These are phyloP conservation scores for Dendrobium officinale DNA, from an alignment of 106 monocot genomes.

Conservation along the genomic window DNA sequence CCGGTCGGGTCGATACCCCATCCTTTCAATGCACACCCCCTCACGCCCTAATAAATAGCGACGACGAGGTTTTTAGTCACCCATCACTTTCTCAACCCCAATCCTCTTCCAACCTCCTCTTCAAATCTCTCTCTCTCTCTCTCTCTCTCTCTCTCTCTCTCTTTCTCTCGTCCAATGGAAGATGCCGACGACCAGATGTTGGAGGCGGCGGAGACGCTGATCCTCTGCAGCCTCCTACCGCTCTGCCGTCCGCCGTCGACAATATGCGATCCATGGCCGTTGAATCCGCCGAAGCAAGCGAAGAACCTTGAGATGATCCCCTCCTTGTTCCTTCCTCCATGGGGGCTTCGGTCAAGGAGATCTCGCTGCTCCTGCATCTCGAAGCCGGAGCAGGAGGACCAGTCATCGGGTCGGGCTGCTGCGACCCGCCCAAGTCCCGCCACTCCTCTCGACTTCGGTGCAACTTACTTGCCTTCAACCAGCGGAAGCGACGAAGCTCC, in stretches of 20 bases:
- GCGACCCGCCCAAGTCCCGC: background rate
- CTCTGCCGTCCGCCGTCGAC: background rate
- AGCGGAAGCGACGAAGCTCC: slow-evolving; percentile 1
- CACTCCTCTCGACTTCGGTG: slow-evolving; percentile 2
- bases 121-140: background rate
- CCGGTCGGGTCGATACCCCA: background rate
- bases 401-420: background rate
- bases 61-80: background rate
- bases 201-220: slow-evolving; percentile 6
- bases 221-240: background rate
- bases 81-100: background rate
- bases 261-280: background rate
- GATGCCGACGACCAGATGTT: background rate
- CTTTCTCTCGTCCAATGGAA: background rate
- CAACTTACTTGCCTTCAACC: background rate
- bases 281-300: background rate
- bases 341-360: slow-evolving; percentile 1
- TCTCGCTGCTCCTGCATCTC: slow-evolving; percentile 1
- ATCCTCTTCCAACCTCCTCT: background rate
- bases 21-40: background rate
- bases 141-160: background rate
- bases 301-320: background rate
- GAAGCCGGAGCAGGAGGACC: background rate
- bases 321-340: background rate
- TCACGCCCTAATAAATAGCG: slow-evolving; percentile 9